phyloP scores from a whole-genome alignment of 2,329 filamentous ascomycete genomes.

The Botrytis galanthina region DNA sequence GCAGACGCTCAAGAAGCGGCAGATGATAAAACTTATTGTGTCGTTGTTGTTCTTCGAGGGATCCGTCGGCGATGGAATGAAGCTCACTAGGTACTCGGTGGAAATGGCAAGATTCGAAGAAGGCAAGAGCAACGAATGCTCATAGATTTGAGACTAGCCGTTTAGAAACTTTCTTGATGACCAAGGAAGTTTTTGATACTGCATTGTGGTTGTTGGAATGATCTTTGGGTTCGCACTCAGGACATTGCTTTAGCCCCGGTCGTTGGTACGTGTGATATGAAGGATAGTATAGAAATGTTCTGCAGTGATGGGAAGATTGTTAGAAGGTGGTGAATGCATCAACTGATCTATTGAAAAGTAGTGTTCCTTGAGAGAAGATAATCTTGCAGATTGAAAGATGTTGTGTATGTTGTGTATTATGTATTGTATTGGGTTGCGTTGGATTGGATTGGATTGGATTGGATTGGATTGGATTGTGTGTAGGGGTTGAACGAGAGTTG shows the following conservation, averaged over 20 bases:
- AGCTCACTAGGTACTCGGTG: not conserved
- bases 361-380: constrained; percentile 21
- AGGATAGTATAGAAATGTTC: constrained; percentile 18
- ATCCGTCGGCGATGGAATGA: not conserved
- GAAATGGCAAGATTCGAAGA: constrained; percentile 10
- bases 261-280: constrained; percentile 27
- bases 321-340: constrained; percentile 18
- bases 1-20: constrained; percentile 7
- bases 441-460: too few species aligned
- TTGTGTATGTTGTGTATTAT: constrained; percentile 4
- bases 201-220: constrained; percentile 36
- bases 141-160: constrained; percentile 31
- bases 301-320: constrained; percentile 1
- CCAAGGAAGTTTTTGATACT: constrained; percentile 34
- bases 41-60: not conserved
- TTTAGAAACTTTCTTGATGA: constrained; percentile 38
- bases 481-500: not conserved
- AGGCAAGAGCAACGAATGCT: constrained; percentile 28
- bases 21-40: not conserved
- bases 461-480: not conserved
- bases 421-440: not conserved
- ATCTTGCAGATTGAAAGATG: constrained; percentile 13
- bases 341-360: constrained; percentile 17
- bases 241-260: constrained; percentile 34
- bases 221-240: constrained; percentile 30